A percentile compares a stretch with the other conserved stretches of the same genome.
These are phyloP conservation scores for Phytophthora capsici DNA, from an alignment of 352 stramenopile genomes.

Conservation along the genomic window DNA sequence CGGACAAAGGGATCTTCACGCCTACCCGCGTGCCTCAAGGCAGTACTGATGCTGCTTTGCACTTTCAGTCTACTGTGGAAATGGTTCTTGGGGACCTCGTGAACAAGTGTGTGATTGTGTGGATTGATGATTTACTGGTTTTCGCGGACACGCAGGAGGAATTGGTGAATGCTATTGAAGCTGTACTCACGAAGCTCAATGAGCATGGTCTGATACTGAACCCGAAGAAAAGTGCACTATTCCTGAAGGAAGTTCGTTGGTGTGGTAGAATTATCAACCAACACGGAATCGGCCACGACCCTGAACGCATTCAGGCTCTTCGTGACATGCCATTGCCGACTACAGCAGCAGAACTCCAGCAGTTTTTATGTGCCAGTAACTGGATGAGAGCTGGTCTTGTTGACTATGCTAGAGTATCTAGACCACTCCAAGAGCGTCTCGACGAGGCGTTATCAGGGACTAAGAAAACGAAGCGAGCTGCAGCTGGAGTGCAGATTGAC, in stretches of 20 bases:
- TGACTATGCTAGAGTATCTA: conserved; percentile 14
- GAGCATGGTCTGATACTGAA: conserved; percentile 24
- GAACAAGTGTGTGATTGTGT: conserved; percentile 17
- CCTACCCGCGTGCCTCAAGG: conserved; percentile 4
- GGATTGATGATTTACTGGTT: conserved; percentile 36
- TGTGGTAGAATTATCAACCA: conserved; percentile 33
- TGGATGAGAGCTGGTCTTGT: conserved; percentile 24
- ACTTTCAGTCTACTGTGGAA: conserved; percentile 24
- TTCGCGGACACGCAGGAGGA: conserved; percentile 15
- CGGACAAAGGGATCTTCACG: conserved; percentile 26
- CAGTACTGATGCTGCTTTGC: neutral
- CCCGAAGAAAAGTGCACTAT: conserved; percentile 29
- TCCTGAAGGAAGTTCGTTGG: conserved; percentile 20
- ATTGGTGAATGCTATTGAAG: conserved; percentile 19
- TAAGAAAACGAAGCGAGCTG: conserved; percentile 14
- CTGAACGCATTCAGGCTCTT: conserved; percentile 10
- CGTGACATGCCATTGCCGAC: neutral
- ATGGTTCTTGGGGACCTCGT: conserved; percentile 9
- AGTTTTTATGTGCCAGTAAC: conserved; percentile 29
- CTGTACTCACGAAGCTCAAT: conserved; percentile 10
- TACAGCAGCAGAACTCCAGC: conserved; percentile 30
- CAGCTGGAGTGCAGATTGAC: conserved; percentile 6
- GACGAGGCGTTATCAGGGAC: conserved; percentile 3
- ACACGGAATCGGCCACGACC: conserved; percentile 15
- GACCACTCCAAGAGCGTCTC: conserved; percentile 22